phyloP scores from a whole-genome alignment of 768 basidiomycete species.

The Pleurotus cornucopiae region DNA sequence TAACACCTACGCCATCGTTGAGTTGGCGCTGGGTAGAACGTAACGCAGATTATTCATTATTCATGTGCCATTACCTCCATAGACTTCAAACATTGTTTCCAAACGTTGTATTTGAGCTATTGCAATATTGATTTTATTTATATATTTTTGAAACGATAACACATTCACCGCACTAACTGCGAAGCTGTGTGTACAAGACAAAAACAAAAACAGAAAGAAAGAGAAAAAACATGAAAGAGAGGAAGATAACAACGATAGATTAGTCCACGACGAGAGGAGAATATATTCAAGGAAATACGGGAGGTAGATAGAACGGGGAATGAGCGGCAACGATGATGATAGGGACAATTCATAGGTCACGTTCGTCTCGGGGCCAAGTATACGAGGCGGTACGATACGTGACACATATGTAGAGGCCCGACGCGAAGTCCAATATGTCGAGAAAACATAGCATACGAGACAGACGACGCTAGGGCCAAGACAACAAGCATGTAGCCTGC shows the following conservation, averaged over 20 bases:
- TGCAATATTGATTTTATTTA: too few species aligned
- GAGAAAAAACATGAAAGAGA: slow-evolving; percentile 35
- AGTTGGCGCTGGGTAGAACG: slow-evolving; percentile 28
- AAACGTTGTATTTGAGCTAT: neutral
- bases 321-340: neutral
- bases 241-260: neutral
- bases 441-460: slow-evolving; percentile 16
- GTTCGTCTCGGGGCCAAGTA: slow-evolving; percentile 59
- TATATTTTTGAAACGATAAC: neutral
- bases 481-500: too few species aligned
- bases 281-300: neutral
- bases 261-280: neutral
- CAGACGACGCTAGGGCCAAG: too few species aligned
- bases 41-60: neutral
- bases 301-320: neutral
- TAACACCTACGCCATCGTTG: slow-evolving; percentile 49
- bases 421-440: slow-evolving; percentile 19
- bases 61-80: neutral
- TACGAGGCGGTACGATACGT: slow-evolving; percentile 62
- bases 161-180: neutral
- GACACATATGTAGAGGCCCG: slow-evolving; percentile 53
- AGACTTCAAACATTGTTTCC: neutral
- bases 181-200: slow-evolving; percentile 8
- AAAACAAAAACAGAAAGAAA: slow-evolving; percentile 16
- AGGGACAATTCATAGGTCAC: slow-evolving; percentile 33